These are phyloP conservation scores for Monosporozyma yasuniensis DNA, from an alignment of 805 yeast species.

Conservation along the genomic window DNA sequence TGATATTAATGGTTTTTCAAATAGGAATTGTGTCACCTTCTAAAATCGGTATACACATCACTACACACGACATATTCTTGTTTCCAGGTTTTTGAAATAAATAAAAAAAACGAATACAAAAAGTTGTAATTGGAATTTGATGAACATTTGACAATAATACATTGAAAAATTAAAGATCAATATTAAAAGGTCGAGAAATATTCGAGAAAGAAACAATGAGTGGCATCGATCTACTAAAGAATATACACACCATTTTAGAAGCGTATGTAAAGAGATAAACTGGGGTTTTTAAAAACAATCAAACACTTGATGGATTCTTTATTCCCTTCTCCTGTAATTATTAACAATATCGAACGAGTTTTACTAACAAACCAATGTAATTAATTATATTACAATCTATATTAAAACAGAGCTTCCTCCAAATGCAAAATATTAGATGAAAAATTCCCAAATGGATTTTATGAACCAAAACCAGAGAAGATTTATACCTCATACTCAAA, in stretches of 20 bases:
- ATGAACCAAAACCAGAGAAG: slow-evolving; percentile 36
- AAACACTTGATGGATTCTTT: not conserved
- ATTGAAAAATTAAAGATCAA: not conserved
- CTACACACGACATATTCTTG: not conserved
- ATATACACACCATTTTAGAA: slow-evolving; percentile 18
- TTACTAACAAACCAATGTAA: slow-evolving; percentile 1
- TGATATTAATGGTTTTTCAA: not conserved
- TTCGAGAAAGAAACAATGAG: not conserved
- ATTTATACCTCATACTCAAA: slow-evolving; percentile 37
- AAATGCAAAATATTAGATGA: slow-evolving; percentile 28
- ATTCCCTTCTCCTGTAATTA: not conserved
- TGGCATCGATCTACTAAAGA: slow-evolving; percentile 6
- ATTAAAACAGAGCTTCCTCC: slow-evolving; percentile 16
- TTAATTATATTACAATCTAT: not conserved
- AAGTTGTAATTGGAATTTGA: not conserved
- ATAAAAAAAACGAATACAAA: not conserved
- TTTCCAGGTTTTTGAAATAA: not conserved
- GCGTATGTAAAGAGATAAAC: slow-evolving; percentile 7
- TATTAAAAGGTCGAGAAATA: not conserved
- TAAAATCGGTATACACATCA: not conserved
- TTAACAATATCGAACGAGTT: not conserved
- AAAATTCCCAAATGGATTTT: slow-evolving; percentile 39
- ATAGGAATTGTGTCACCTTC: not conserved
- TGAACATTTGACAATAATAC: not conserved
- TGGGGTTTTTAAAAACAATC: not conserved